Conservation (phyloP, 2,329 filamentous ascomycete species). For the Aspergillus terreus region DNA sequence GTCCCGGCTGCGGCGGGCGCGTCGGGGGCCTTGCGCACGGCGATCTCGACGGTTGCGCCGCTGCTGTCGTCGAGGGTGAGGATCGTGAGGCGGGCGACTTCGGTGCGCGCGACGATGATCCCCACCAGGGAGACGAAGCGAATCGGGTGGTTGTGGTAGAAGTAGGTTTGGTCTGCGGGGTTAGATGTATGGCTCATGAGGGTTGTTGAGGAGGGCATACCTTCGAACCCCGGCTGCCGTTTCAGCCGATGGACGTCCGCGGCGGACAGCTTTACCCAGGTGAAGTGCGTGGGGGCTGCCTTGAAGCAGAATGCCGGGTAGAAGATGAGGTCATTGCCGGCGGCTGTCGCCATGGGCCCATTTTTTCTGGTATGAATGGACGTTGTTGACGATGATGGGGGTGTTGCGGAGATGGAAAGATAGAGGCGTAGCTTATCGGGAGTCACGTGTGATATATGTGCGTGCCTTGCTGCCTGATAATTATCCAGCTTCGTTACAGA, state of each 20-base stretch:
- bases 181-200: background rate
- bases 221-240: conserved; percentile 48
- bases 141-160: conserved; percentile 70
- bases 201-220: background rate
- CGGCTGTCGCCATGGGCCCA: conserved; percentile 15
- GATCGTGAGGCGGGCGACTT: conserved; percentile 50
- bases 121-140: conserved; percentile 71
- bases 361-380: background rate
- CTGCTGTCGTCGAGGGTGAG: conserved; percentile 61
- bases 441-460: too few species aligned
- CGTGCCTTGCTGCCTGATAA: too few species aligned
- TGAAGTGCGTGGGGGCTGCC: conserved; percentile 58
- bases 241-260: conserved; percentile 53
- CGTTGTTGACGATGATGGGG: too few species aligned
- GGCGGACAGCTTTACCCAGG: conserved; percentile 60
- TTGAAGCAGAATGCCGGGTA: conserved; percentile 60
- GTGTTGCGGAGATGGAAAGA: too few species aligned
- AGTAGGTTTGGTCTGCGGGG: conserved; percentile 54
- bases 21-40: conserved; percentile 36
- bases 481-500: too few species aligned
- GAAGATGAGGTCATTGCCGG: conserved; percentile 33
- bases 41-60: conserved; percentile 55
- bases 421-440: too few species aligned
- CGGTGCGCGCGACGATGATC: conserved; percentile 60
- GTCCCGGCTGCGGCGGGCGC: background rate